Conservation (phyloP, 2,329 filamentous ascomycete species). For the Mycocentrospora acerina region DNA sequence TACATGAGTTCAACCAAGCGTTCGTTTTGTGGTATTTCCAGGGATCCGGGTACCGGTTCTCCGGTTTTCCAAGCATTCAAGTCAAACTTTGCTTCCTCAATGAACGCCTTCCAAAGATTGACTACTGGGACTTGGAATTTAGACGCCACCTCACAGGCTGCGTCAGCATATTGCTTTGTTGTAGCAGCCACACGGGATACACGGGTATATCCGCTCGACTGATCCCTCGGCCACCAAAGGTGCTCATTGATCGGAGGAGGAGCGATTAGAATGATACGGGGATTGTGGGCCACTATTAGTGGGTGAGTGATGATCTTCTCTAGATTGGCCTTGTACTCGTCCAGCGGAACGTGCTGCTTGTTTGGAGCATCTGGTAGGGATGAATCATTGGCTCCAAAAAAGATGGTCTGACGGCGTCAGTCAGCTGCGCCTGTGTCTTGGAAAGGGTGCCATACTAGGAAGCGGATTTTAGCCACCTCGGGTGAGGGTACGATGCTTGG, state of each 20-base stretch:
- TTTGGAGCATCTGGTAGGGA: constrained; percentile 63
- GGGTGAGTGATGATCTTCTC: constrained; percentile 71
- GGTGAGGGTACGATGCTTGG: constrained; percentile 71
- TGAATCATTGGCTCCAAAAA: constrained; percentile 91
- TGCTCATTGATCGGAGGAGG: constrained; percentile 84
- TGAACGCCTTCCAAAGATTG: constrained; percentile 78
- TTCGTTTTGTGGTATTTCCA: constrained; percentile 60
- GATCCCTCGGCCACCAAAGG: constrained; percentile 56
- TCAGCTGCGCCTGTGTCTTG: neutral
- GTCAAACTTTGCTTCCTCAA: constrained; percentile 62
- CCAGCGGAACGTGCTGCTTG: constrained; percentile 76
- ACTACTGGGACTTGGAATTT: constrained; percentile 63
- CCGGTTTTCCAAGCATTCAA: constrained; percentile 40
- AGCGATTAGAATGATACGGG: constrained; percentile 74
- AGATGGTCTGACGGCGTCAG: constrained; percentile 60
- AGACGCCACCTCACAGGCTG: constrained; percentile 63
- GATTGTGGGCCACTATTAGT: constrained; percentile 66
- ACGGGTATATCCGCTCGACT: constrained; percentile 37
- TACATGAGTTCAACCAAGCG: constrained; percentile 54
- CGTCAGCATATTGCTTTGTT: constrained; percentile 66
- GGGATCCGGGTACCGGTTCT: constrained; percentile 57
- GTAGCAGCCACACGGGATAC: constrained; percentile 58
- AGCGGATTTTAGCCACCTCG: constrained; percentile 61
- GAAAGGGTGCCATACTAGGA: constrained; percentile 55
- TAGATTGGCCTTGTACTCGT: constrained; percentile 73